Evolutionary conservation across 2,329 filamentous ascomycete genomes (phyloP).

Genomic region (Lojkania enalia): DNA sequence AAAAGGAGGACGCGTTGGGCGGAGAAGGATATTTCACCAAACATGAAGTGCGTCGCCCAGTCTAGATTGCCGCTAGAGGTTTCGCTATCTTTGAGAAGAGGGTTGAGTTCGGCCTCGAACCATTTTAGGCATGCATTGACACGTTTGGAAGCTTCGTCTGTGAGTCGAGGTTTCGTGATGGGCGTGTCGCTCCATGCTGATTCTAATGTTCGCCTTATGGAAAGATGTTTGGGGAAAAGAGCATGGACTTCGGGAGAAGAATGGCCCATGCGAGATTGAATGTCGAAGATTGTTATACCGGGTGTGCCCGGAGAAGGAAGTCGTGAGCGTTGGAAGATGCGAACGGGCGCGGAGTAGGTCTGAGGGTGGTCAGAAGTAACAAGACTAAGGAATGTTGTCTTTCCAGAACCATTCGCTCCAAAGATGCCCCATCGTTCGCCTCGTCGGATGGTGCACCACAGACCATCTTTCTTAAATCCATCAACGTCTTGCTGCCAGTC

Average conservation of each 20-base stretch:
- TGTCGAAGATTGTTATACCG: constrained; percentile 88
- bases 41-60: constrained; percentile 71
- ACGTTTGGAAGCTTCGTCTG: constrained; percentile 57
- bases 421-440: constrained; percentile 92
- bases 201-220: constrained; percentile 74
- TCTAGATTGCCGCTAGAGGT: constrained; percentile 31
- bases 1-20: constrained; percentile 85
- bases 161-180: constrained; percentile 67
- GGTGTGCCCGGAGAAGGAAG: constrained; percentile 71
- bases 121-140: constrained; percentile 72
- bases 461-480: constrained; percentile 59
- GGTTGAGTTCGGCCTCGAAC: constrained; percentile 80
- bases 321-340: constrained; percentile 79
- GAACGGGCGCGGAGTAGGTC: constrained; percentile 85
- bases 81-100: constrained; percentile 33
- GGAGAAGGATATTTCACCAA: constrained; percentile 76
- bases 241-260: constrained; percentile 92
- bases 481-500: constrained; percentile 70
- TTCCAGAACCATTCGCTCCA: constrained; percentile 91
- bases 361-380: constrained; percentile 96
- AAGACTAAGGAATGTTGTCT: constrained; percentile 90
- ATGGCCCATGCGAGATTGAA: constrained; percentile 87
- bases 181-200: constrained; percentile 93
- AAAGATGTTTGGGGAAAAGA: constrained; percentile 81
- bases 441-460: constrained; percentile 80